Conservation (phyloP, 2,329 filamentous ascomycete species). For the Monilinia polystroma region DNA sequence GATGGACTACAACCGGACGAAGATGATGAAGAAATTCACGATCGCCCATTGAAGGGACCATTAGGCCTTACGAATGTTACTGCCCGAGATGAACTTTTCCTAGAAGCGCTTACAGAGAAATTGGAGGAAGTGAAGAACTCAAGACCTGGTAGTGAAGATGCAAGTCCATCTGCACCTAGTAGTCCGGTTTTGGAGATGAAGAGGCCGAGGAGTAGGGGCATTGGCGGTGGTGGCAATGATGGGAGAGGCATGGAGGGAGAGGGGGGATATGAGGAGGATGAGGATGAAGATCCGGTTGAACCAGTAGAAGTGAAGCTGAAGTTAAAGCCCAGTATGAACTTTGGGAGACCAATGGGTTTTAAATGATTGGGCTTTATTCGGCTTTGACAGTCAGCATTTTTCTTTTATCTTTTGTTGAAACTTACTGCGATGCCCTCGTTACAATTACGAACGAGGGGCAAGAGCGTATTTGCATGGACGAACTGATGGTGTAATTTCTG, state of each 20-base stretch:
- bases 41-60: slow-evolving; percentile 34
- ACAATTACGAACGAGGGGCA: background rate
- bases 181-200: slow-evolving; percentile 23
- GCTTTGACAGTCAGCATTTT: background rate
- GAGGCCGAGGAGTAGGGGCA: background rate
- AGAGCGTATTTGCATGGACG: background rate
- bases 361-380: slow-evolving; percentile 7
- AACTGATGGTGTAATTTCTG: background rate
- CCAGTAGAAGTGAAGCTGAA: slow-evolving; percentile 26
- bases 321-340: slow-evolving; percentile 35
- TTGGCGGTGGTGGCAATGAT: slow-evolving; percentile 6
- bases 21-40: slow-evolving; percentile 25
- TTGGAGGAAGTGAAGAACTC: slow-evolving; percentile 32
- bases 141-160: slow-evolving; percentile 16
- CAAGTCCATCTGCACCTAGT: slow-evolving; percentile 15
- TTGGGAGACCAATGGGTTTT: slow-evolving; percentile 34
- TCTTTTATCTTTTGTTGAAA: background rate
- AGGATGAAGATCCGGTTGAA: slow-evolving; percentile 24
- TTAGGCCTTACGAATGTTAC: slow-evolving; percentile 34
- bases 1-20: slow-evolving; percentile 13
- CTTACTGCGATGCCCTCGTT: background rate
- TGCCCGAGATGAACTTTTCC: slow-evolving; percentile 32
- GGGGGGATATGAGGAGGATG: slow-evolving; percentile 1
- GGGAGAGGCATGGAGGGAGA: slow-evolving; percentile 24
- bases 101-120: slow-evolving; percentile 33